phyloP scores from a whole-genome alignment of 257 asterid species.

The Salvia hispanica region DNA sequence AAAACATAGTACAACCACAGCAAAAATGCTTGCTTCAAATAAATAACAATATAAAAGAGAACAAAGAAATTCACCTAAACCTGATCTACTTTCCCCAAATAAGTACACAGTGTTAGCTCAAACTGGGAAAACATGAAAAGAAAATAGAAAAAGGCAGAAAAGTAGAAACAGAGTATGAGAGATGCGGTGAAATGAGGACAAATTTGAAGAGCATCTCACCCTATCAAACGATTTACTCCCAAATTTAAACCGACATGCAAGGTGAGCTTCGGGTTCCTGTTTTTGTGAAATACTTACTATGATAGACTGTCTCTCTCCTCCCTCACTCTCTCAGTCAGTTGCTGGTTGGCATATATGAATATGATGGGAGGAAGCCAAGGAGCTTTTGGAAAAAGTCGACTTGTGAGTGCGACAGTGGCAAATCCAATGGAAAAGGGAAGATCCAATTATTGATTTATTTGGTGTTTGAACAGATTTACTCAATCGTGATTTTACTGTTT shows the following conservation, averaged over 20 bases:
- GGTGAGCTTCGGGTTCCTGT: not conserved
- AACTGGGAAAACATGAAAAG: not conserved
- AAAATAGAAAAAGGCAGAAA: not conserved
- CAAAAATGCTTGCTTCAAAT: slow-evolving; percentile 8
- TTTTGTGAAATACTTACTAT: not conserved
- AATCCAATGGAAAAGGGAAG: not conserved
- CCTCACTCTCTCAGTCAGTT: no score
- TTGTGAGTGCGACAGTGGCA: not conserved
- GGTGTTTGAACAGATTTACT: not conserved
- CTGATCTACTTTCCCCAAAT: slow-evolving; percentile 11
- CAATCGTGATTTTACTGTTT: not conserved
- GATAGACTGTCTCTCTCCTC: not conserved
- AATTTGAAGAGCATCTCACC: slow-evolving; percentile 1
- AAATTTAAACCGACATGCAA: not conserved
- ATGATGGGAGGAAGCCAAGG: not conserved
- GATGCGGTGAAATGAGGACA: not conserved
- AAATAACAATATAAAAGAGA: not conserved
- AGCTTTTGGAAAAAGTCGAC: not conserved
- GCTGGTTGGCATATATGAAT: not conserved
- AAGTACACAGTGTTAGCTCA: not conserved
- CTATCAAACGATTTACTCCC: not conserved
- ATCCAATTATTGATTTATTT: not conserved
- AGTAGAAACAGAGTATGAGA: not conserved
- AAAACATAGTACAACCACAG: not conserved
- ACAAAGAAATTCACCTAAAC: slow-evolving; percentile 2